Base-by-base conservation (phyloP, 345 rosid genomes). In the Pistacia atlantica region DNA sequence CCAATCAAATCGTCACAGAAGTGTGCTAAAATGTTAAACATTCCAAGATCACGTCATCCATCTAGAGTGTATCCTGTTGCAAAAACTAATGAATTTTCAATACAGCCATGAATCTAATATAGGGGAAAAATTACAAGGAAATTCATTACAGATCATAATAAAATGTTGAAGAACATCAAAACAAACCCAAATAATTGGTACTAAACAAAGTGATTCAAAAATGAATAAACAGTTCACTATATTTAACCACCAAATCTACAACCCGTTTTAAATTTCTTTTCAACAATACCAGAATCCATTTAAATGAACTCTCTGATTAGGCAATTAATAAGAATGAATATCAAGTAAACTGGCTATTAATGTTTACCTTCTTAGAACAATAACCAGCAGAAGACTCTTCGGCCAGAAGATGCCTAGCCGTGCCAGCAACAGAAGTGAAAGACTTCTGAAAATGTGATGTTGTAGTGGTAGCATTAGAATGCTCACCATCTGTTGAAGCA, bases 361-460 rank as follows among this genome's bases (percentile, higher is more conserved):
- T 1, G 1, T 35, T 46, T 59, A 90, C 97, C 90, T 86, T 90
- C 57, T 5, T 2, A 64, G 76, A 80, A 80, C 97, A 92, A 67
- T 90, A 90, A 65, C 90, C 92, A 56, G 83, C 74, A 8, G 70
- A 17, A 51, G 87, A 78, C 54, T 77, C 72, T 72, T 89, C 91
- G 67, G 91, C 88, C 1, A 92, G 85, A 64, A 92, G 80, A 71
- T 83, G 94, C 63, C 93, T 82, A 2, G 86, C 77, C 51, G 80
- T 52, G 52, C 87, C 80, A 6, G 82, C 63, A 38, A 88, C 49
- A 18, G 83, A 63, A 65, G 78, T 10, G 59, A 81, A 62, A 20
- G 78, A 79, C 22, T 60, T 79, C 71, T 88, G 92, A 75, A 87
- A 85, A 85, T 91, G 92, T 51, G 84, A 74, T 55, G 84, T 77